Evolutionary conservation across 441 rosid species (phyloP), one percentile per base, ranked within the genome.

Genomic region (Metrosideros polymorpha): DNA sequence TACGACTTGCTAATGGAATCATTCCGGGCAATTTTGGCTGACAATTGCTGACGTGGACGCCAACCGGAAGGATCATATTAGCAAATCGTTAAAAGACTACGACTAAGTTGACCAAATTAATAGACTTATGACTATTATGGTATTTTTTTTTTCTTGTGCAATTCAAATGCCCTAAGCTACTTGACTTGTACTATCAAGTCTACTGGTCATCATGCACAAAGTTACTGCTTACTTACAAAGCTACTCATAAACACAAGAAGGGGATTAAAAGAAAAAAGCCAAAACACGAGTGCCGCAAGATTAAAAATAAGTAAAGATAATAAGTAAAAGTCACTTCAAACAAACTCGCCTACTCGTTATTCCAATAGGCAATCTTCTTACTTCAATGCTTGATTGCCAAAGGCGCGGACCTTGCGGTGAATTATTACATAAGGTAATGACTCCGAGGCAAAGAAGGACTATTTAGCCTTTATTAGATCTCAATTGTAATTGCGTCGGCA

Each of bases 1-100:
- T 0, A 0, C 0, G 2, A 12, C 12, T 57, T 57, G 30, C 12
- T 17, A 15, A 57, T 27, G 12, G 12, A 56, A 17, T 12, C 3
- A 0, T 57, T 57, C 0, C 0, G 4, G 18, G 7, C 2, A 27
- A 57, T 57, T 12, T n/a, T 12, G 6, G 1, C 3, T 0, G 5
- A 0, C 25, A 10, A 25, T 55, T 55, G 0, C 4, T 25, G 6
- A 25, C 0, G 0, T 0, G 29, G 59, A 55, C 6, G n/a, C n/a
- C n/a, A n/a, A n/a, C n/a, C 3, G 1, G 14, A 14, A 3, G 1
- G 0, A 29, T 0, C 29, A 29, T 2, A 59, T 3, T 29, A 0
- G 0, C 1, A 59, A 29, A 59, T 3, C 2, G 15, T 10, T 0
- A 59, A 14, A 6, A 59, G 0, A 0, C 29, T 59, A 29, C 14